A percentile compares a stretch with the other conserved stretches of the same genome.
phyloP scores from a whole-genome alignment of 257 asterid species.

The Nicotiana sylvestris region DNA sequence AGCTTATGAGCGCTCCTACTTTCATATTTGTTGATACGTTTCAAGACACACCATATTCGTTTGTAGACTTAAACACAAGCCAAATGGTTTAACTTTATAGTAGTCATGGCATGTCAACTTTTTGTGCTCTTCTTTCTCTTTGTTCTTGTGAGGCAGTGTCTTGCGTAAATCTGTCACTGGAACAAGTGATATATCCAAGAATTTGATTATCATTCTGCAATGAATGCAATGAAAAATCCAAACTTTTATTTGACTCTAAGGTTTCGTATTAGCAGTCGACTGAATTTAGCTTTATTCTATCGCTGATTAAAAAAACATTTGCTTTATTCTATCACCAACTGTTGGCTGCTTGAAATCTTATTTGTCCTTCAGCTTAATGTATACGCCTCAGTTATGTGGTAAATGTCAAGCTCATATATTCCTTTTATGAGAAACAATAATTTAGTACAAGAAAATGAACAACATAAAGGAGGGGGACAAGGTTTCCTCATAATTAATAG shows the following conservation, averaged over 20 bases:
- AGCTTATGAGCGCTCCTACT: not conserved
- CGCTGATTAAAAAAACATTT: not conserved
- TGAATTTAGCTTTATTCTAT: not conserved
- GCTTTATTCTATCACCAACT: not conserved
- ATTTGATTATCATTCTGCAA: constrained; percentile 1
- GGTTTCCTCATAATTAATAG: not conserved
- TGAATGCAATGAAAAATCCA: not conserved
- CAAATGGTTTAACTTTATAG: not conserved
- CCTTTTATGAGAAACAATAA: not conserved
- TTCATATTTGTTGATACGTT: not conserved
- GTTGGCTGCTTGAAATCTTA: not conserved
- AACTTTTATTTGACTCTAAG: not conserved
- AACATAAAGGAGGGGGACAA: not conserved
- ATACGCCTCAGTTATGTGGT: not conserved
- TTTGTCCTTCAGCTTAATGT: not conserved
- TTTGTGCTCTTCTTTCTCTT: not conserved
- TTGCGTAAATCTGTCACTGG: not conserved
- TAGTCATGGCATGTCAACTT: not conserved
- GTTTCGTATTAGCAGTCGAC: not conserved
- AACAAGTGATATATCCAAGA: not conserved
- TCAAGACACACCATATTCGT: not conserved
- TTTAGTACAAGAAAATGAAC: not conserved
- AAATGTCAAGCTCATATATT: not conserved
- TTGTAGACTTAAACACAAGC: not conserved
- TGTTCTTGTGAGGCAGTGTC: not conserved